Base-by-base conservation (phyloP, 805 yeast genomes). In the Ogataea minuta region DNA sequence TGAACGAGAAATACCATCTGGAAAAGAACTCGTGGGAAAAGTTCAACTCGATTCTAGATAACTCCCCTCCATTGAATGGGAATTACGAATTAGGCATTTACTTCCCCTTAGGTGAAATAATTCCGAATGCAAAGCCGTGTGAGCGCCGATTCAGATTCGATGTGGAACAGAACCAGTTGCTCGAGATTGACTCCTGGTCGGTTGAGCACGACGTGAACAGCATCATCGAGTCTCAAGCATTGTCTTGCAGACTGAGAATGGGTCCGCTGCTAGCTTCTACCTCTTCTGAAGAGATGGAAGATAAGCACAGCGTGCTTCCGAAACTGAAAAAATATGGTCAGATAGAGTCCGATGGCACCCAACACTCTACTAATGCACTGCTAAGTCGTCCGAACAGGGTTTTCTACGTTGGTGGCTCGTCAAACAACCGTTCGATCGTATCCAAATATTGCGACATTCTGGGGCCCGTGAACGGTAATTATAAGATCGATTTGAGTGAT, bases 51-150 rank as follows among this genome's bases (percentile, higher is more conserved):
- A 63, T 83, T 3, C 57, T 82, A 41, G 74, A 74, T 41, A 19
- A 32, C 11, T 53, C 62, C 4, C 45, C 44, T 34, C 62, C 62
- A 3, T 44, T 53, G 36, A 55, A 62, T 15, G 57, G 68, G 34
- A 66, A 71, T 40, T 71, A 73, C 44, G 53, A 54, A 39, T 59
- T 89, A 20, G 96, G 95, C 0, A 73, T 86, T 34, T 89, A 84
- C 59, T 89, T 90, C 66, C 95, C 95, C 9, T 63, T 84, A 3
- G 88, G 93, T n/a, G 97, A 89, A 58, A 89, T 89, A 48, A 86
- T 88, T 15, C 97, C 97, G 11, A 85, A 83, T 60, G 83, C 81
- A 2, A 63, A 74, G 17, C 76, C 89, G 0, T 84, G 81, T 46
- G 75, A 73, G 16, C 69, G 77, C 42, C 63, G 89, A 42, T 76